These are phyloP conservation scores for Scortechinia acanthostroma DNA, from an alignment of 2,329 filamentous ascomycete genomes.

Conservation along the genomic window DNA sequence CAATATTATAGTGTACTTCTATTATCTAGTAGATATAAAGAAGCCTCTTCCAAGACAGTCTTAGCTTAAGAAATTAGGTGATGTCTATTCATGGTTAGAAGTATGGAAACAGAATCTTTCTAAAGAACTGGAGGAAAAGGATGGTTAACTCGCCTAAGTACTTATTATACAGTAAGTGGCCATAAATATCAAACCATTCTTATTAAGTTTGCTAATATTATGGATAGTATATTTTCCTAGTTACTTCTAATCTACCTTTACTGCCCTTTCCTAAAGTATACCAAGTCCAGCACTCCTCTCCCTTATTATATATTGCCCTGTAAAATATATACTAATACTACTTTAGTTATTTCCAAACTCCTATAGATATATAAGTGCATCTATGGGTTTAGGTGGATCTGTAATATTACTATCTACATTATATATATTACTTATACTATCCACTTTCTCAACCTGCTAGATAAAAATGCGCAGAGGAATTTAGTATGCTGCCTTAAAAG, in stretches of 20 bases:
- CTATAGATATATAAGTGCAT: slow-evolving; percentile 88
- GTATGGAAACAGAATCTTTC: slow-evolving; percentile 81
- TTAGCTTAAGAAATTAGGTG: slow-evolving; percentile 86
- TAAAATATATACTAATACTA: slow-evolving; percentile 83
- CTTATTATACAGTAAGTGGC: slow-evolving; percentile 78
- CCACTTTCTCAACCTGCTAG: slow-evolving; percentile 83
- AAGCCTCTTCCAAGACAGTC: slow-evolving; percentile 68
- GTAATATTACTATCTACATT: slow-evolving; percentile 94
- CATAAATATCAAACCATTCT: no score
- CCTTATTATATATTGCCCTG: slow-evolving; percentile 85
- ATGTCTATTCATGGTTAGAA: slow-evolving; percentile 82
- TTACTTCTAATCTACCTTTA: no score
- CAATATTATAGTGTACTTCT: slow-evolving; percentile 82
- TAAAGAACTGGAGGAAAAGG: slow-evolving; percentile 78
- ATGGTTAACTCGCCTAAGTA: slow-evolving; percentile 81
- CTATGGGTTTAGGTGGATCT: slow-evolving; percentile 86
- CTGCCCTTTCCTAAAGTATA: slow-evolving; percentile 88
- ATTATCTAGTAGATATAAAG: slow-evolving; percentile 68
- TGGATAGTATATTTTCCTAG: no score
- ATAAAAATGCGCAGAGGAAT: slow-evolving; percentile 83
- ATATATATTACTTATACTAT: slow-evolving; percentile 90
- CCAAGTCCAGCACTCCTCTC: slow-evolving; percentile 71
- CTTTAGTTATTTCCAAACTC: slow-evolving; percentile 84
- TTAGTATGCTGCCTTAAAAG: slow-evolving; percentile 86
- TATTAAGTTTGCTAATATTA: no score